Evolutionary conservation across 345 rosid species (phyloP).

Genomic region (Limnanthes douglasii): DNA sequence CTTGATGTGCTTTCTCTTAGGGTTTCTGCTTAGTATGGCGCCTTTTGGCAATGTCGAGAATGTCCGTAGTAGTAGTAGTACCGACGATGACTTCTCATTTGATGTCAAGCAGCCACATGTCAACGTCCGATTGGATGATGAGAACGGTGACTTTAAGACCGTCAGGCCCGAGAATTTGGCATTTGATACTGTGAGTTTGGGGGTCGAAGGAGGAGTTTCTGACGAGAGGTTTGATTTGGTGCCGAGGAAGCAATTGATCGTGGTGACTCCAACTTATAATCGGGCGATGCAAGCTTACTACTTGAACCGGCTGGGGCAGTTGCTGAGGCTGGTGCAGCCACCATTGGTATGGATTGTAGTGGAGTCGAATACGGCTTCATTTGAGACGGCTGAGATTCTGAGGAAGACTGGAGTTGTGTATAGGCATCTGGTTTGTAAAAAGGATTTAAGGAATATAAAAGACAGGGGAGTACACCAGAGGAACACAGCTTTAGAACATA

Average conservation of each 20-base stretch:
- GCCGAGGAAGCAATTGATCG: conserved; percentile 58
- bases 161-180: conserved; percentile 12
- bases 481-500: conserved; percentile 66
- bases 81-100: conserved; percentile 31
- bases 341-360: conserved; percentile 92
- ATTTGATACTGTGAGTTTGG: conserved; percentile 20
- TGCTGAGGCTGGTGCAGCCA: conserved; percentile 55
- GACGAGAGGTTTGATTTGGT: conserved; percentile 15
- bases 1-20: conserved; percentile 43
- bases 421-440: conserved; percentile 52
- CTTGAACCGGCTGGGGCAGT: conserved; percentile 63
- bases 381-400: conserved; percentile 71
- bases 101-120: conserved; percentile 51
- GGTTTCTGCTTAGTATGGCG: conserved; percentile 47
- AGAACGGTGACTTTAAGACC: conserved; percentile 3
- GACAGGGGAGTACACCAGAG: conserved; percentile 70
- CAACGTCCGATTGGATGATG: conserved; percentile 24
- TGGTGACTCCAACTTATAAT: conserved; percentile 77
- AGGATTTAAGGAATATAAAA: conserved; percentile 37
- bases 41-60: conserved; percentile 51
- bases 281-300: conserved; percentile 69
- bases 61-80: conserved; percentile 6
- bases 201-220: conserved; percentile 9
- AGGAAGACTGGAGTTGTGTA: conserved; percentile 81
- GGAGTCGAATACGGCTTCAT: conserved; percentile 47